Evolutionary conservation across 768 basidiomycete species (phyloP).

Genomic region (Zangia roseola): DNA sequence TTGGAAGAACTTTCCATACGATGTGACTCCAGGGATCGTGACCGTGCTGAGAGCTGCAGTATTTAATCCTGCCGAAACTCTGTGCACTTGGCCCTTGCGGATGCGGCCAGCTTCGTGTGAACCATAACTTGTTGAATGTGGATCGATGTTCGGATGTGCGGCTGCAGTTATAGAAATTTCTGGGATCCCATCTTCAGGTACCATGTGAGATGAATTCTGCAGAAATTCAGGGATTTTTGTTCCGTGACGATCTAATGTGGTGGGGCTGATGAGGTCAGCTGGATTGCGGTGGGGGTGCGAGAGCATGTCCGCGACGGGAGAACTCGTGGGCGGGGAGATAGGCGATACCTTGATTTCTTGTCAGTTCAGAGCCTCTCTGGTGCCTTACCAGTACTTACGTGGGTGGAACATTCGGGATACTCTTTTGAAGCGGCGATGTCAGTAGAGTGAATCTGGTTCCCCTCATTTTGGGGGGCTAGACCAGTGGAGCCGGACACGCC

Average conservation of each 20-base stretch:
- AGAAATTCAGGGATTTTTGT: background rate
- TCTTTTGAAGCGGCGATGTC: conserved; percentile 4
- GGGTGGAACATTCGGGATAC: background rate
- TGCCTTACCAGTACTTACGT: too few relatives aligned
- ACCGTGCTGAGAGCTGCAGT: conserved; percentile 11
- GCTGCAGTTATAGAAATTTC: background rate
- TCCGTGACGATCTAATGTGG: conserved; percentile 9
- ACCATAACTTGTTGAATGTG: background rate
- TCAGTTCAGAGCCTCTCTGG: background rate
- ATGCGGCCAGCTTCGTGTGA: background rate
- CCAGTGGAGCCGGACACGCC: conserved; percentile 11
- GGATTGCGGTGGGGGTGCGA: background rate
- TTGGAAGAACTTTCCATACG: background rate
- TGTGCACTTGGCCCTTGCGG: background rate
- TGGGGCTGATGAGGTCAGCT: conserved; percentile 4
- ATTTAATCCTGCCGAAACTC: conserved; percentile 10
- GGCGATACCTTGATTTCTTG: background rate
- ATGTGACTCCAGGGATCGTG: conserved; percentile 19
- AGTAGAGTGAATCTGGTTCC: conserved; percentile 1
- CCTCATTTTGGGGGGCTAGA: conserved; percentile 1
- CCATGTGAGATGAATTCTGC: background rate
- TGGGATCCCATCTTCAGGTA: background rate
- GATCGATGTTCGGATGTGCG: background rate
- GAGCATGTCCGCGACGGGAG: background rate
- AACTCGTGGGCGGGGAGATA: background rate